These are phyloP conservation scores for Sarocladium oryzae DNA, from an alignment of 2,329 filamentous ascomycete species.

Conservation along the genomic window DNA sequence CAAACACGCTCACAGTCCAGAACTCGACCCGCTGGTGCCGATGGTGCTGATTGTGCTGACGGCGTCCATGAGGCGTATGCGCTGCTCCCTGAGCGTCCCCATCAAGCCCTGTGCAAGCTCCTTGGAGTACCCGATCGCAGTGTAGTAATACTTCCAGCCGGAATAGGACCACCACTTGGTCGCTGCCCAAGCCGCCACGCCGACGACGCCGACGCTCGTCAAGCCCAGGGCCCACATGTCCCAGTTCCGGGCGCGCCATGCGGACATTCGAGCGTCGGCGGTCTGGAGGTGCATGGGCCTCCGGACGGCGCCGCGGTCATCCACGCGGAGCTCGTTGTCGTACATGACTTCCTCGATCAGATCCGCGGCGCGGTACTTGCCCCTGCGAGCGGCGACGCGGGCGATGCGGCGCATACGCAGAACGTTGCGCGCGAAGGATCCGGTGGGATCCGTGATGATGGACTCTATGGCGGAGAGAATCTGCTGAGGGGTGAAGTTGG, in stretches of 20 bases:
- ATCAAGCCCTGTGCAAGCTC: background rate
- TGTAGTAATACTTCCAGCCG: conserved; percentile 6
- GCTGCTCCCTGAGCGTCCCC: background rate
- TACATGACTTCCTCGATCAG: conserved; percentile 35
- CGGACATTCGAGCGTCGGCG: conserved; percentile 34
- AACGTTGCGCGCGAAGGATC: conserved; percentile 24
- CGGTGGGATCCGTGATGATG: conserved; percentile 24
- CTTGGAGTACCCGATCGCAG: background rate
- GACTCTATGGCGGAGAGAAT: conserved; percentile 21
- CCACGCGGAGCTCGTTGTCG: conserved; percentile 24
- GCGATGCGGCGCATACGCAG: conserved; percentile 32
- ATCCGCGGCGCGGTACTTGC: conserved; percentile 31
- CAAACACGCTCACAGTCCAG: background rate
- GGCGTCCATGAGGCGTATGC: background rate
- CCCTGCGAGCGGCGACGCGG: conserved; percentile 24
- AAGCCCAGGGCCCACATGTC: conserved; percentile 25
- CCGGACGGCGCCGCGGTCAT: conserved; percentile 13
- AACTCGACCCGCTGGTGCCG: background rate
- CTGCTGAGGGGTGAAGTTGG: conserved; percentile 24
- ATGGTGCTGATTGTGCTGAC: background rate
- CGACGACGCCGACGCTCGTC: background rate
- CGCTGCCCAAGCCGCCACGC: background rate
- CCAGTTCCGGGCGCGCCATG: conserved; percentile 32
- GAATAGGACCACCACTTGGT: conserved; percentile 2
- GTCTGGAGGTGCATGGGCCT: conserved; percentile 37